Conservation (phyloP, 2,329 filamentous ascomycete species). For the Ascochyta clinopodiicola region DNA sequence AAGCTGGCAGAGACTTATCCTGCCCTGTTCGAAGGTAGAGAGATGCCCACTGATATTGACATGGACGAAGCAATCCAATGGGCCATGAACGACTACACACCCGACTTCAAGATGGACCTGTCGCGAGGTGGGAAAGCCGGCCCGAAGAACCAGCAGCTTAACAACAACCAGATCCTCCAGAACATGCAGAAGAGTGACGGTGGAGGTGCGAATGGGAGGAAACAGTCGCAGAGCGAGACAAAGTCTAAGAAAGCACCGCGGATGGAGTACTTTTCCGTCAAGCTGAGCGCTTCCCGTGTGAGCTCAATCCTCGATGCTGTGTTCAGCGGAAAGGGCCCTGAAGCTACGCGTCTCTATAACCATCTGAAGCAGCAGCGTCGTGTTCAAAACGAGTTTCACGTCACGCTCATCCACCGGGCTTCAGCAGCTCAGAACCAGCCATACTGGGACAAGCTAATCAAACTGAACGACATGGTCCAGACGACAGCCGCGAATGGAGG, state of each 20-base stretch:
- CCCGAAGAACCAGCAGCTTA: conserved; percentile 30
- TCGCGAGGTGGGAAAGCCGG: conserved; percentile 55
- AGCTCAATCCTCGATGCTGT: conserved; percentile 69
- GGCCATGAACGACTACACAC: conserved; percentile 78
- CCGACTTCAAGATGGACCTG: conserved; percentile 77
- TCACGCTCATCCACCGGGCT: conserved; percentile 88
- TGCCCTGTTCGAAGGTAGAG: conserved; percentile 65
- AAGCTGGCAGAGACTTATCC: conserved; percentile 80
- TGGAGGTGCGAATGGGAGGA: conserved; percentile 11
- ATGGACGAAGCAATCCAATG: conserved; percentile 80
- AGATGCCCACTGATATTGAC: conserved; percentile 73
- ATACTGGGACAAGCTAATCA: conserved; percentile 76
- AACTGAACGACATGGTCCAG: conserved; percentile 57
- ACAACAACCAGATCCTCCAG: conserved; percentile 47
- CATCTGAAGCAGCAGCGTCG: conserved; percentile 76
- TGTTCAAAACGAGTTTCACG: conserved; percentile 86
- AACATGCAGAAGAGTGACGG: conserved; percentile 38
- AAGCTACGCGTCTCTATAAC: conserved; percentile 72
- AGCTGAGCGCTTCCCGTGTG: conserved; percentile 60
- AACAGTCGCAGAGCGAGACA: conserved; percentile 38
- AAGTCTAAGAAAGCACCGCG: conserved; percentile 58
- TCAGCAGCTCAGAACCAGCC: conserved; percentile 65
- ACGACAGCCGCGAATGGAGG: conserved; percentile 46
- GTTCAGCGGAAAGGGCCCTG: conserved; percentile 65
- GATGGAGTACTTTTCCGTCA: conserved; percentile 71